Base-by-base conservation (phyloP, 2,329 filamentous ascomycete genomes). In the Didymella pinodella region DNA sequence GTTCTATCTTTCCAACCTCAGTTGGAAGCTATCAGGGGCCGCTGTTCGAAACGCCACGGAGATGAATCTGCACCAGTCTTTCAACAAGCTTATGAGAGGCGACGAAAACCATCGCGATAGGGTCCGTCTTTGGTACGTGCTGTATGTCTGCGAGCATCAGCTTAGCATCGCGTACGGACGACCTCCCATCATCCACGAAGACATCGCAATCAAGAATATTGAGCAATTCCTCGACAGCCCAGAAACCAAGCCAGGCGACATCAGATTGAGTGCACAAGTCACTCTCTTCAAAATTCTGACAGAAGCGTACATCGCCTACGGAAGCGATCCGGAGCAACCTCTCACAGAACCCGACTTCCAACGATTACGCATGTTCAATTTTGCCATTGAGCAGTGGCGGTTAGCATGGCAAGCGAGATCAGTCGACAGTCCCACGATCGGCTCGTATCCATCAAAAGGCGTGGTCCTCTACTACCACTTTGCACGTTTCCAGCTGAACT, bases 401-500 rank as follows among this genome's bases (percentile, higher is more conserved):
- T 70, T 77, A 48, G 67, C 66, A 8, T 79, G 77, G 78, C 74
- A 78, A 59, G 62, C 70, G 22, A 63, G 71, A 32, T 74, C 71
- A 1, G 67, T 64, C 5, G 70, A 74, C 32, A 72, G 66, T 41
- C 54, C 63, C n/a, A 48, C 55, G 14, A 73, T 75, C 22, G 69
- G 69, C 3, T 74, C 72, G 4, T 75, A 74, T 41, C 81, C 81
- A 2, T 81, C 80, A 5, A 83, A 83, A 64, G 82, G 81, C 3
- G 80, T 84, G 10, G 79, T 83, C 1, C 69, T 85, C 4, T 83
- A 85, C 66, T 84, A 83, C 64, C 80, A 84, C 64, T 84, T 85
- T 61, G 82, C 81, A n/a, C 81, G 81, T 49, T 82, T 85, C 54
- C 82, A 85, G 50, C 76, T 85, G 28, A 83, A 84, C 57, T 69